Conservation (phyloP, 176 grass and related monocot species). For the Miscanthus lutarioriparius region DNA sequence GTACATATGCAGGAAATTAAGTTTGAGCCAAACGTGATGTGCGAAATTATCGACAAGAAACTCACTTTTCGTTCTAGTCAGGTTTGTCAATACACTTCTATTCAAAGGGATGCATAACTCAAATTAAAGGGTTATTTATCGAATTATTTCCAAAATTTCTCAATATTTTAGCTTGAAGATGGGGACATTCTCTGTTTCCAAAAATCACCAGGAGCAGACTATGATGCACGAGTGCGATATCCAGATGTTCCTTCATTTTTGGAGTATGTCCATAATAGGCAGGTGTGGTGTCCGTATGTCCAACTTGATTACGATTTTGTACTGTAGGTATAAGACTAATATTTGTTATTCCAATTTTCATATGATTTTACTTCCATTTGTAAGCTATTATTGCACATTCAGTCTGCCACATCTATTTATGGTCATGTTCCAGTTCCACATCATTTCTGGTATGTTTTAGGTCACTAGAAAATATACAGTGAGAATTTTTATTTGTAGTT, state of each 20-base stretch:
- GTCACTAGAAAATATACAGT: not conserved
- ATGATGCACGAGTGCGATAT: constrained; percentile 58
- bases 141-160: constrained; percentile 9
- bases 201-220: constrained; percentile 48
- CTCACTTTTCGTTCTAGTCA: constrained; percentile 75
- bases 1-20: constrained; percentile 76
- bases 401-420: constrained; percentile 16
- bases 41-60: constrained; percentile 83
- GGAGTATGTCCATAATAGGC: constrained; percentile 97
- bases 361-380: not conserved
- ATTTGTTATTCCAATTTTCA: not conserved
- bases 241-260: constrained; percentile 93
- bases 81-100: constrained; percentile 44
- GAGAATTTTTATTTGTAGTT: not conserved
- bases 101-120: constrained; percentile 22
- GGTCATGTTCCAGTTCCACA: constrained; percentile 2
- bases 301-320: constrained; percentile 6
- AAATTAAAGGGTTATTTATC: not conserved
- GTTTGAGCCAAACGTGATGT: constrained; percentile 93
- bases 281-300: constrained; percentile 57
- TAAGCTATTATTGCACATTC: not conserved
- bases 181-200: constrained; percentile 91
- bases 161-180: constrained; percentile 78
- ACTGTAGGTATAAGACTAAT: constrained; percentile 13
- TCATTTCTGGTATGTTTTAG: constrained; percentile 23